Conservation (phyloP, 345 rosid genomes). For the Viola odorata region DNA sequence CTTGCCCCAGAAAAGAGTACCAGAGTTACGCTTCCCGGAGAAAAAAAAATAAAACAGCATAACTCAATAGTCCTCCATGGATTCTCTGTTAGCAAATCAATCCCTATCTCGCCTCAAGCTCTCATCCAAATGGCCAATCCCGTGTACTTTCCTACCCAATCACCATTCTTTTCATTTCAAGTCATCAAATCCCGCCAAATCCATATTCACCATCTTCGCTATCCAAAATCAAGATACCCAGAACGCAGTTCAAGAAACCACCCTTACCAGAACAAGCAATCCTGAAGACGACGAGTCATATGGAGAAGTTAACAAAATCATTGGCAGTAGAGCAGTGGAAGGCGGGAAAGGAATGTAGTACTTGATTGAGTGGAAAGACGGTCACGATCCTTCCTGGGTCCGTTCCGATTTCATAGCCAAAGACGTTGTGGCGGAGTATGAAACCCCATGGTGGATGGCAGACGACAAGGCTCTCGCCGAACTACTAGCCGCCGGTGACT, state of each 20-base stretch:
- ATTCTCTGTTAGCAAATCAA: conserved; percentile 40
- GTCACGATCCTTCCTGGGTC: conserved; percentile 81
- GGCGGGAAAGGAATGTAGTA: conserved; percentile 65
- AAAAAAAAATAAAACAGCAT: neutral
- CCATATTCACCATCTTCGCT: conserved; percentile 23
- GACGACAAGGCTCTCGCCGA: conserved; percentile 49
- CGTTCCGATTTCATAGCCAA: conserved; percentile 61
- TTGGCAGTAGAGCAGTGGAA: conserved; percentile 57
- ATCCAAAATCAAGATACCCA: conserved; percentile 51
- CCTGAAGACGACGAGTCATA: conserved; percentile 45
- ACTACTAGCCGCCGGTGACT: conserved; percentile 41
- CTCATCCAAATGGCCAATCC: conserved; percentile 13
- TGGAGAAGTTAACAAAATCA: conserved; percentile 73
- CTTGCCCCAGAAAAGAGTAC: too few species aligned
- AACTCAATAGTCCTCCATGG: conserved; percentile 28
- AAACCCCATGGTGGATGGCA: conserved; percentile 90
- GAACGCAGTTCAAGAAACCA: conserved; percentile 8
- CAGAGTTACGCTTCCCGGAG: neutral
- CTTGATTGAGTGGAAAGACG: conserved; percentile 86
- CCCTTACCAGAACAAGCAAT: neutral
- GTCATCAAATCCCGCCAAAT: conserved; percentile 1
- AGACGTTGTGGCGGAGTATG: conserved; percentile 84
- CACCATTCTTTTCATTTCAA: conserved; percentile 10
- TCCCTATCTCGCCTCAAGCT: conserved; percentile 41
- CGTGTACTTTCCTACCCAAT: conserved; percentile 16